phyloP scores from a whole-genome alignment of 75 land plant species.

The Isoetes taiwanensis region DNA sequence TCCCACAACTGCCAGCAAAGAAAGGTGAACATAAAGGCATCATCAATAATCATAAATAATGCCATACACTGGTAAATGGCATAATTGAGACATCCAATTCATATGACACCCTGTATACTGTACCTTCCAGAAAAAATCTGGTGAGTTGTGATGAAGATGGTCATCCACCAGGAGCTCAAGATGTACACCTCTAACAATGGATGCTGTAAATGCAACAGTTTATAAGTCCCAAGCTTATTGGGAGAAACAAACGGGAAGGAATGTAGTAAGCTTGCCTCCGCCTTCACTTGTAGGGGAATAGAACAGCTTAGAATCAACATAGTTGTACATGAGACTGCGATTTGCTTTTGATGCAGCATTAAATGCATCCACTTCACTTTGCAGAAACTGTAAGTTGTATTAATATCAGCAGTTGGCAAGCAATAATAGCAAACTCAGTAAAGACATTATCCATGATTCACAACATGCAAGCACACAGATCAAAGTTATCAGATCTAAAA shows the following conservation, averaged over 20 bases:
- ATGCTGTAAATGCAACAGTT: constrained; percentile 8
- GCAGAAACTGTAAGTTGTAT: constrained; percentile 17
- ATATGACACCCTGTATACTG: neutral
- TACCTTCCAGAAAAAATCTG: constrained; percentile 8
- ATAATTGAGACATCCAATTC: neutral
- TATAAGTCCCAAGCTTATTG: neutral
- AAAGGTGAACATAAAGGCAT: neutral
- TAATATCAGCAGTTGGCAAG: too few relatives aligned
- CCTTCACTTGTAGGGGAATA: constrained; percentile 30
- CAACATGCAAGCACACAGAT: neutral
- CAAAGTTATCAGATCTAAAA: neutral
- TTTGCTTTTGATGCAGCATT: constrained; percentile 18
- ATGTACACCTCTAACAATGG: constrained; percentile 30
- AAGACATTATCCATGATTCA: neutral
- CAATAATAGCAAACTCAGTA: too few relatives aligned
- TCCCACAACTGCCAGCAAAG: constrained; percentile 17
- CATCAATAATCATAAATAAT: neutral
- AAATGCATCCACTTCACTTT: constrained; percentile 28
- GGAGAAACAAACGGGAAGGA: neutral
- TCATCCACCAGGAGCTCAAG: constrained; percentile 37
- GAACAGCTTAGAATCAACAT: constrained; percentile 25
- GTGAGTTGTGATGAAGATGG: constrained; percentile 11
- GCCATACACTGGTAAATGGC: neutral
- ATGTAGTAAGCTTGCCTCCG: constrained; percentile 29
- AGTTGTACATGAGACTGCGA: constrained; percentile 20